These are phyloP conservation scores for Globisporangium yorkense DNA, from an alignment of 352 stramenopile genomes.

Conservation along the genomic window DNA sequence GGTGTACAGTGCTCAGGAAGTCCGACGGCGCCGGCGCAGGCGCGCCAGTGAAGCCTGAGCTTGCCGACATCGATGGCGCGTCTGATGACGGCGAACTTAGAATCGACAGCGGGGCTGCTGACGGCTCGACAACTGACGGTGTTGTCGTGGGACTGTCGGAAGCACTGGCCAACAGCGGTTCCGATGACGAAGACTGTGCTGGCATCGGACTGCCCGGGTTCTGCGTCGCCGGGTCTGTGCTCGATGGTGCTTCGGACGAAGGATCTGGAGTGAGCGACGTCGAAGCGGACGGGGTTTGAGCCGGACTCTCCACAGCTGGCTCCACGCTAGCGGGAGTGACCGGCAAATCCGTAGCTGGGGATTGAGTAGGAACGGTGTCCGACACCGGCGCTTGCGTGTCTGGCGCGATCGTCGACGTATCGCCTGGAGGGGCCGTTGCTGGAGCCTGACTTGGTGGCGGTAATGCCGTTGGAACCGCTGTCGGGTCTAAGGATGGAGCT, in stretches of 20 bases:
- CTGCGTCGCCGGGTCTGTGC: neutral
- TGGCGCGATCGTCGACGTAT: neutral
- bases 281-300: too few relatives aligned
- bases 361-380: neutral
- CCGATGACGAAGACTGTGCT: neutral
- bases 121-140: neutral
- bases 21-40: neutral
- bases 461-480: neutral
- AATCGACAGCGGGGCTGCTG: neutral
- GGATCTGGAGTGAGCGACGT: neutral
- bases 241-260: neutral
- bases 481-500: neutral
- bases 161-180: neutral
- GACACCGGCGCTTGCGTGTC: neutral
- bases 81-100: neutral
- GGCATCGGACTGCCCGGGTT: neutral
- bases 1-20: constrained; percentile 7
- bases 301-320: neutral
- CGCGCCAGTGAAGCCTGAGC: neutral
- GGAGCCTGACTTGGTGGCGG: neutral
- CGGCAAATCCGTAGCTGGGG: neutral
- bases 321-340: neutral
- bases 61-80: neutral
- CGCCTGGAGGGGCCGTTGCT: neutral
- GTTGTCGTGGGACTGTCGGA: neutral